phyloP scores from a whole-genome alignment of 345 rosid genomes.

The Litchi chinensis region DNA sequence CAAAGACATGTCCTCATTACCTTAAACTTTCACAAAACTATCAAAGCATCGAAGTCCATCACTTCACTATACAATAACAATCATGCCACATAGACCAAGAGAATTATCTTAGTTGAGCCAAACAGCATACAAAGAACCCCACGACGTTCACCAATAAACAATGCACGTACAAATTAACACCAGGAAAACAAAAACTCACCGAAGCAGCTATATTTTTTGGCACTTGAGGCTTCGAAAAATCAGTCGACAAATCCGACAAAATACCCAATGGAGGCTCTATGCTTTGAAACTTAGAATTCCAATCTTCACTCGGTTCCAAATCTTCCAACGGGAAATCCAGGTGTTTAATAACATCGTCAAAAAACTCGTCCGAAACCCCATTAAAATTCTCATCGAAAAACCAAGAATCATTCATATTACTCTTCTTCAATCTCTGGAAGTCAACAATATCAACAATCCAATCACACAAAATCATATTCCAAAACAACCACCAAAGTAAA shows the following conservation, averaged over 20 bases:
- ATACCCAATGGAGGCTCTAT: slow-evolving; percentile 67
- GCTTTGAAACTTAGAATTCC: slow-evolving; percentile 62
- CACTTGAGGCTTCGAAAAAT: slow-evolving; percentile 25
- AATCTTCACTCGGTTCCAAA: slow-evolving; percentile 54
- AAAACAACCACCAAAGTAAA: neutral
- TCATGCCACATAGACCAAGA: too few relatives aligned
- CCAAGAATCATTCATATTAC: slow-evolving; percentile 52
- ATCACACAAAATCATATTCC: neutral
- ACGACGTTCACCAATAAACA: neutral
- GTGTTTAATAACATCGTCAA: slow-evolving; percentile 54
- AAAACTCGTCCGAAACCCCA: slow-evolving; percentile 59
- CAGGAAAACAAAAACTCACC: slow-evolving; percentile 44
- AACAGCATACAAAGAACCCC: too few relatives aligned
- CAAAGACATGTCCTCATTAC: too few relatives aligned
- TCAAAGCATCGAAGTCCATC: too few relatives aligned
- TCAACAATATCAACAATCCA: neutral
- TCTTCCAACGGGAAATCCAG: slow-evolving; percentile 68
- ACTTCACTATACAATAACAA: too few relatives aligned
- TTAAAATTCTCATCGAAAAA: slow-evolving; percentile 51
- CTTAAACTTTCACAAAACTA: too few relatives aligned
- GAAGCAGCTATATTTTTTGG: slow-evolving; percentile 23
- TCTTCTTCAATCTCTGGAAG: slow-evolving; percentile 13
- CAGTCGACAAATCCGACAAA: slow-evolving; percentile 49
- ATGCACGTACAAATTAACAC: neutral
- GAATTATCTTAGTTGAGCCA: too few relatives aligned